Base-by-base conservation (phyloP, 2,329 filamentous ascomycete species). In the Microdochium paspali region DNA sequence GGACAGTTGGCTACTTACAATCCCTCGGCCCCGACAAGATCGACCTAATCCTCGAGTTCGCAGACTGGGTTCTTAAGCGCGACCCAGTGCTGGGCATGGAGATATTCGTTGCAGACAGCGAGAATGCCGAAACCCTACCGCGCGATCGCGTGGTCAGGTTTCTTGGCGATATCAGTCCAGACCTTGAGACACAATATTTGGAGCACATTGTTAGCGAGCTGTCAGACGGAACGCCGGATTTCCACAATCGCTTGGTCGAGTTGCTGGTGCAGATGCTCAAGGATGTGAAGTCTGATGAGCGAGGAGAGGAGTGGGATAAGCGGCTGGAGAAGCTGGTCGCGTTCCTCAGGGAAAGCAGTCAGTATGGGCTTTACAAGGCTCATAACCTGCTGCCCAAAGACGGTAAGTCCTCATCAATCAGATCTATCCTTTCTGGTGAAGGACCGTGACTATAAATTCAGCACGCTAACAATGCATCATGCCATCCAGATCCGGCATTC, bases 181-280 rank as follows among this genome's bases (percentile, higher is more conserved):
- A 74, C 42, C 76, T 97, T 10, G 89, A 93, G 51, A 77, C 88
- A 24, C 77, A 72, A 51, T 98, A 98, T 62, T 71, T 97, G 4
- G 90, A 96, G 61, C 91, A 98, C 66, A 79, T 97, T 47, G 88
- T 97, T 56, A 76, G 79, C 44, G 91, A 97, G 66, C 75, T 96
- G 46, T 84, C 88, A 49, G 93, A 98, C 57, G 70, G 79, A 58
- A 90, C 84, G 4, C 85, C 89, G 0, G 87, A 94, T 24, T 87
- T 95, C 58, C 93, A 98, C 61, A 90, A 96, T 57, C 76, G 79
- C 31, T 72, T 98, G 3, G 82, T 93, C 4, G 81, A 89, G 57
- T 68, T 93, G 35, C 71, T 74, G 42, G 66, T 81, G 15, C 35
- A 40, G 35, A 40, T 21, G 40, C 9, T 12, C 21, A 24, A 42